Percentiles rank a stretch among this genome's conserved stretches.
These are phyloP conservation scores for Pyrenochaeta sp. DNA, from an alignment of 2,329 filamentous ascomycete genomes.

Conservation along the genomic window DNA sequence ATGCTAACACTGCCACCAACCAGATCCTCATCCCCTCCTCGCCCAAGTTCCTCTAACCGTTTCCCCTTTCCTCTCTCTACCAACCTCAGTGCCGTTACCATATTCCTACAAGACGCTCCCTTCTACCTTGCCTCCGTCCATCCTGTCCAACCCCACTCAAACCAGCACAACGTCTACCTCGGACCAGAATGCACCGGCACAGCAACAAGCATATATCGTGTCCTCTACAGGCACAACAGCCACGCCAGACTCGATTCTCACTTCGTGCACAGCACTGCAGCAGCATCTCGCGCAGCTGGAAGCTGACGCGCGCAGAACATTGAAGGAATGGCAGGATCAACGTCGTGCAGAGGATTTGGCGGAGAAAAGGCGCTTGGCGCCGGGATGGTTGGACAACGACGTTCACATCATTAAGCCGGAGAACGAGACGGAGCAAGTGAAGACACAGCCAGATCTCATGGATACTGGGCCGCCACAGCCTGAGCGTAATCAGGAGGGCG, in stretches of 20 bases:
- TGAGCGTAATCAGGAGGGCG: conserved; percentile 61
- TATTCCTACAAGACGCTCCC: conserved; percentile 95
- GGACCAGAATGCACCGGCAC: conserved; percentile 59
- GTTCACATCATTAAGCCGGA: conserved; percentile 72
- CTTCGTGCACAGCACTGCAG: conserved; percentile 80
- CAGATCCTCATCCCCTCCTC: conserved; percentile 79
- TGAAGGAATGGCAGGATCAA: conserved; percentile 74
- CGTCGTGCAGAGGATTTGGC: conserved; percentile 73
- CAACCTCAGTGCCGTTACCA: conserved; percentile 87
- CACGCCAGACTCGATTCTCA: conserved; percentile 82
- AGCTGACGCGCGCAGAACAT: conserved; percentile 71
- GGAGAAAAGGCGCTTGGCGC: conserved; percentile 81
- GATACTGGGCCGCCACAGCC: conserved; percentile 25
- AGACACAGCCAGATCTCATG: conserved; percentile 21
- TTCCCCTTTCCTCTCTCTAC: conserved; percentile 91
- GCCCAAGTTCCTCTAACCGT: conserved; percentile 93
- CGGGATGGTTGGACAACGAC: conserved; percentile 80
- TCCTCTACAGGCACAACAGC: conserved; percentile 80
- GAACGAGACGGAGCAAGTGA: conserved; percentile 55
- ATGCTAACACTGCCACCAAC: conserved; percentile 12
- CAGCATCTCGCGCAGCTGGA: conserved; percentile 76
- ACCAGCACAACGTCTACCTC: conserved; percentile 34
- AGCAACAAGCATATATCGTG: conserved; percentile 75
- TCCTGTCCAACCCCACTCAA: conserved; percentile 54
- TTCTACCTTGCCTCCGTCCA: conserved; percentile 80